Base-by-base conservation (phyloP, 2,329 filamentous ascomycete genomes). In the Boeremia exigua region DNA sequence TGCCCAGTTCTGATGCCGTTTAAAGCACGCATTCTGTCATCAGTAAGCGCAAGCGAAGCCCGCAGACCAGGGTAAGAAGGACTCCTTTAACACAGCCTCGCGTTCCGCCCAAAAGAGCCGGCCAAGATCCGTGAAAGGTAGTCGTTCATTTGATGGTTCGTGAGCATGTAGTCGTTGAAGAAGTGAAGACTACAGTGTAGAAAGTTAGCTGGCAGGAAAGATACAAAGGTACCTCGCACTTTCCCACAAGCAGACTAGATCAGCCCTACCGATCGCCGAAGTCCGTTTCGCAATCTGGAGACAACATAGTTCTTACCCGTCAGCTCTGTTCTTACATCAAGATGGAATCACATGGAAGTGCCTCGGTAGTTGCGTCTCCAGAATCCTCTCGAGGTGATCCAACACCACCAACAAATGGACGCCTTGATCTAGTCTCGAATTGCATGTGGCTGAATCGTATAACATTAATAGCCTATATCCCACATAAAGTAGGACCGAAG, bases 21-120 rank as follows among this genome's bases (percentile, higher is more conserved):
- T 37, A 32, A 47, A 43, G 42, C 42, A 40, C 27, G 42, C 34
- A 38, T 17, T 38, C 33, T 38, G 42, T 51, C 34, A 46, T 50
- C 29, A 46, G 37, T 54, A 42, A 55, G 40, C 47, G 32, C 29
- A 55, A 50, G 53, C 53, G 53, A 55, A 30, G 30, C 36, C 19
- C 12, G 29, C 12, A 15, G 30, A 33, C 40, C 34, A 46, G 53
- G 40, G 40, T 50, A 25, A 17, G 12, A 30, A 33, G 6, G 4
- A 4, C 5, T 14, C 4, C 27, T 4, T 11, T 14, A 9, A 15
- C 15, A 17, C 29, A 15, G 34, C 17, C 30, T 7, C 27, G 30
- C 12, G n/a, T 4, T 27, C 34, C 15, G 25, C 32, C 15, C 11
- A 27, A 17, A 19, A n/a, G 15, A 1, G 25, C 23, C n/a, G 17